Conservation (phyloP, 2,329 filamentous ascomycete species). For the Penicillium italicum region DNA sequence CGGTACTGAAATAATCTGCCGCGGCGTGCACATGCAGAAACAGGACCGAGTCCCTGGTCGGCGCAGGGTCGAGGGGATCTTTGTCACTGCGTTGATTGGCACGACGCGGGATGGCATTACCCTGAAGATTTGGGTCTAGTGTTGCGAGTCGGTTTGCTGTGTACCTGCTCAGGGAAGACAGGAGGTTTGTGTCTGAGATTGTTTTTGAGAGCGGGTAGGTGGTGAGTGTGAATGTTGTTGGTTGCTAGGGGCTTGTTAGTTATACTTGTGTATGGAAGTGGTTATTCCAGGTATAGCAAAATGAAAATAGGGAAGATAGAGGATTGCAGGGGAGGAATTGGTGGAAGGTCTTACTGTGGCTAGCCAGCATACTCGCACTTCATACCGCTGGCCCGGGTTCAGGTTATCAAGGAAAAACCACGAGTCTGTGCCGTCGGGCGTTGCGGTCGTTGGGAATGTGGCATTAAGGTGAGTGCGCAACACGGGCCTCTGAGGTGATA, state of each 20-base stretch:
- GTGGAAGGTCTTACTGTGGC: constrained; percentile 65
- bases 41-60: constrained; percentile 52
- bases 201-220: constrained; percentile 61
- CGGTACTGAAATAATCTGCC: constrained; percentile 79
- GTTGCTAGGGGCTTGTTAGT: constrained; percentile 60
- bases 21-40: constrained; percentile 71
- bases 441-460: constrained; percentile 58
- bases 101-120: constrained; percentile 11
- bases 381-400: constrained; percentile 72
- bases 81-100: not conserved
- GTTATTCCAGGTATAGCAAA: not conserved
- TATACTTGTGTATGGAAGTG: constrained; percentile 4
- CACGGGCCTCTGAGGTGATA: constrained; percentile 56
- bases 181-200: constrained; percentile 59
- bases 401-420: constrained; percentile 78
- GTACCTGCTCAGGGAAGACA: constrained; percentile 63
- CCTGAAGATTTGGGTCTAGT: constrained; percentile 16
- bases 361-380: constrained; percentile 88
- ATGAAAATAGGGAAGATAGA: not conserved
- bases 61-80: constrained; percentile 14
- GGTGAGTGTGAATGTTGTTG: constrained; percentile 71
- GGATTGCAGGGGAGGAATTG: not conserved
- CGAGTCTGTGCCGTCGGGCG: constrained; percentile 58
- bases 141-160: constrained; percentile 50
- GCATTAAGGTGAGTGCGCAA: constrained; percentile 64